Base-by-base conservation (phyloP, 169 alveolate genomes). In the Babesia ovata region DNA sequence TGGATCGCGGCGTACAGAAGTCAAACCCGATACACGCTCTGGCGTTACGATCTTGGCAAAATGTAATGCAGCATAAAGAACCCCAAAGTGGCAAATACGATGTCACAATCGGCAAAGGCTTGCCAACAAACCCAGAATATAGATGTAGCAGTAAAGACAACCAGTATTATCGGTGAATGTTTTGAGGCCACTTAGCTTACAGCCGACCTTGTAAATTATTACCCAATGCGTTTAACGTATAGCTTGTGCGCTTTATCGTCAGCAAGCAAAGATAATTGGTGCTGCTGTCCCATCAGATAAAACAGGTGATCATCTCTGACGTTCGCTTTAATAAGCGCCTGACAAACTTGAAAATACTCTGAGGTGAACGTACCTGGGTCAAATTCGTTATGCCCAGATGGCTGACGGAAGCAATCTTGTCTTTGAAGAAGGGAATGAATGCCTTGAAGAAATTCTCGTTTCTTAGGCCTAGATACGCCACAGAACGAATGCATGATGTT, bases 211-310 rank as follows among this genome's bases (percentile, higher is more conserved):
- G 11, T 45, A 13, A 16, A 45, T 10, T 16, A 9, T 74, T 66
- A 83, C n/a, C 90, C 90, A 6, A 83, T 83, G 36, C 90, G 74
- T 58, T 75, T 73, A 33, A 83, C 75, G 44, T 74, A 83, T 21
- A 70, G 48, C 50, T 73, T 83, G 49, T 83, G 81, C 12, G 62
- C 63, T 17, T 52, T 42, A 58, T 75, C 90, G 21, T 36, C 67
- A 11, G 44, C 77, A 29, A 65, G 75, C 13, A 83, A 39, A 33
- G 75, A 45, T 16, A 65, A 42, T 63, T 83, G 86, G 36, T 75
- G 85, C 69, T 69, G 90, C 50, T 66, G 63, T 21, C 86, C 90
- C 70, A 83, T 75, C 2, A 74, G 79, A 48, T 73, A 70, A 36
- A 83, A 83, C 33, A 83, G 56, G 70, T 67, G 79, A 22, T 69